Evolutionary conservation across 805 yeast species (phyloP), one percentile per base, ranked within the genome.

Genomic region (Candida wancherniae): DNA sequence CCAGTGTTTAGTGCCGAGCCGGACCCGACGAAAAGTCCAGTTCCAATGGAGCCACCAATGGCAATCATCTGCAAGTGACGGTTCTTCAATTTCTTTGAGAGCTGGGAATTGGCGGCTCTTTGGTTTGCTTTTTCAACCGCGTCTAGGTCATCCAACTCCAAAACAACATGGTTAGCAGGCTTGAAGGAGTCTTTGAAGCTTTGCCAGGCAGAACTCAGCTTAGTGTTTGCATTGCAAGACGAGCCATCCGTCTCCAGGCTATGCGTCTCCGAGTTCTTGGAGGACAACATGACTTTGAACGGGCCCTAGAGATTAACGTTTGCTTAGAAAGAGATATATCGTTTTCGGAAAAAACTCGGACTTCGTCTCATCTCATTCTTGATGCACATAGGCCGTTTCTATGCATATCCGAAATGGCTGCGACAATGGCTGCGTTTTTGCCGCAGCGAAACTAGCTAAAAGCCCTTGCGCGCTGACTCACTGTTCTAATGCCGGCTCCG

Each of bases 21-120:
- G 2, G 86, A 72, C 50, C 86, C 85, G 19, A 85, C 81, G 39
- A 85, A 76, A 30, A 85, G 64, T 50, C 92, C 94, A 6, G 90
- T 80, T 46, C 94, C 95, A 44, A 84, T 83, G 37, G 82, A 72
- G 24, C 90, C 88, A 44, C 90, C 92, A 39, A 84, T 66, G 29
- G 92, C 87, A 58, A 84, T 84, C 85, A 82, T 78, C 38, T 80
- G 77, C 44, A 84, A 57, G 53, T 84, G 90, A 50, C 88, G 68
- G 24, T 74, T 70, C 45, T 73, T 75, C 31, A 44, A 39, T 15
- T 32, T 33, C 28, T 38, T 40, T 10, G 43, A 26, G n/a, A 43
- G 43, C 26, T 36, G 41, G 19, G 48, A 44, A 29, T 44, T 45
- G 20, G 57, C 53, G 2, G 57, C 40, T 16, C 45, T 39, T 14